phyloP scores from a whole-genome alignment of 164 flowering plant genomes.

The Chimonanthus praecox region DNA sequence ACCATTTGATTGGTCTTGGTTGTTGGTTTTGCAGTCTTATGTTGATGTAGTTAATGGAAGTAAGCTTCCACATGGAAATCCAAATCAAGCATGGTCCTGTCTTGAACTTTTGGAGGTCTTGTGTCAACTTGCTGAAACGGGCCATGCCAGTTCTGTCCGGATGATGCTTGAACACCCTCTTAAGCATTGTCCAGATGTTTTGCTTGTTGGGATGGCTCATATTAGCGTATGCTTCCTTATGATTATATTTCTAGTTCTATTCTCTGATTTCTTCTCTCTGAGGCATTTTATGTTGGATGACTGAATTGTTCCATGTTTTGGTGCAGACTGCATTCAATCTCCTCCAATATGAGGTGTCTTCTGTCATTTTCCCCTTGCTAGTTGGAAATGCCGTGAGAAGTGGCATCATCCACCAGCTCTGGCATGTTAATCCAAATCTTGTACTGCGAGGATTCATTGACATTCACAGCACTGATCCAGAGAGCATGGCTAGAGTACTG shows the following conservation, averaged over 20 bases:
- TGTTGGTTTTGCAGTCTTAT: constrained; percentile 41
- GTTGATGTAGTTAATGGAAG: constrained; percentile 46
- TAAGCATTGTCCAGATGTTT: constrained; percentile 61
- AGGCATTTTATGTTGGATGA: background rate
- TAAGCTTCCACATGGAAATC: constrained; percentile 44
- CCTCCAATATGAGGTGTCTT: constrained; percentile 67
- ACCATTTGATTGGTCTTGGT: constrained; percentile 5
- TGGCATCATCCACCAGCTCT: constrained; percentile 53
- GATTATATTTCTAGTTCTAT: constrained; percentile 1
- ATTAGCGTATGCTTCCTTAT: constrained; percentile 42
- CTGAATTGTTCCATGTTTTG: background rate
- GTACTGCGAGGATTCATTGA: constrained; percentile 64
- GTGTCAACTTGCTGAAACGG: constrained; percentile 83
- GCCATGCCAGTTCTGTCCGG: constrained; percentile 60
- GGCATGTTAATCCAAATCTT: constrained; percentile 63
- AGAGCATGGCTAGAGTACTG: constrained; percentile 40
- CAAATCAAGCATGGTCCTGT: constrained; percentile 76
- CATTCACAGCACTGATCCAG: constrained; percentile 36
- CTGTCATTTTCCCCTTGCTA: constrained; percentile 53
- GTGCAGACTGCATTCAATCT: constrained; percentile 85
- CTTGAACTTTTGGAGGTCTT: constrained; percentile 75
- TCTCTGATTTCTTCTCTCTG: background rate
- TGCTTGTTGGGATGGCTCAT: constrained; percentile 86
- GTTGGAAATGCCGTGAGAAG: constrained; percentile 31
- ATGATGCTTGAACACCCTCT: constrained; percentile 63